phyloP scores from a whole-genome alignment of 768 basidiomycete species.

The Obba rivulosa region DNA sequence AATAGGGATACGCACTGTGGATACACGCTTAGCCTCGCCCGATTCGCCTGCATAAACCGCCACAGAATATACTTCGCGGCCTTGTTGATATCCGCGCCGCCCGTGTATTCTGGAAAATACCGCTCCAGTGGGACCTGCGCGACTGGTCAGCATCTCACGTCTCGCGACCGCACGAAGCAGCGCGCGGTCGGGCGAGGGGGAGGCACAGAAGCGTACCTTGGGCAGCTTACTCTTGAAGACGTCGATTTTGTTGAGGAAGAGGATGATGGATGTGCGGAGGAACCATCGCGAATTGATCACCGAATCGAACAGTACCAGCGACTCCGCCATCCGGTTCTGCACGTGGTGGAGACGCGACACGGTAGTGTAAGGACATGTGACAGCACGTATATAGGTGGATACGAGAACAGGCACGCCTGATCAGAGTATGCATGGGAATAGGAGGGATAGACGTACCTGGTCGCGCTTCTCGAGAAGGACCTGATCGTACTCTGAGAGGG shows the following conservation, averaged over 20 bases:
- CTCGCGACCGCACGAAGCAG: background rate
- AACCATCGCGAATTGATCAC: slow-evolving; percentile 83
- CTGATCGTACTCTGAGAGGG: slow-evolving; percentile 73
- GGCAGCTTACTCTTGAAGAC: slow-evolving; percentile 73
- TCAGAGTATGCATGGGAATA: background rate
- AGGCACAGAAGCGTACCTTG: slow-evolving; percentile 39
- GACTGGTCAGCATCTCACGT: background rate
- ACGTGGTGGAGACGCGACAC: background rate
- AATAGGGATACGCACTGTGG: slow-evolving; percentile 63
- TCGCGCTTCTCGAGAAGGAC: slow-evolving; percentile 64
- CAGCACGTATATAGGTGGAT: background rate
- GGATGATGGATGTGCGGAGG: slow-evolving; percentile 56
- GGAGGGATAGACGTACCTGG: slow-evolving; percentile 37
- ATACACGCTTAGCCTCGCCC: slow-evolving; percentile 80
- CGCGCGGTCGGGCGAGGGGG: too few species aligned
- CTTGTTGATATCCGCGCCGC: slow-evolving; percentile 87
- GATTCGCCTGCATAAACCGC: slow-evolving; percentile 91
- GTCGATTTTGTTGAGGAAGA: slow-evolving; percentile 71
- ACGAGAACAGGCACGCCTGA: background rate
- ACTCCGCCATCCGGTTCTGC: slow-evolving; percentile 75
- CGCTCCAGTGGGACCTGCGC: slow-evolving; percentile 63
- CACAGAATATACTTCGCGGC: slow-evolving; percentile 93
- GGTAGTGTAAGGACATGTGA: background rate
- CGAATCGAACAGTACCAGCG: slow-evolving; percentile 67
- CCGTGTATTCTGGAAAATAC: slow-evolving; percentile 86